Evolutionary conservation across 192 early-diverging fungal species (phyloP).

Genomic region (Geranomyces variabilis): DNA sequence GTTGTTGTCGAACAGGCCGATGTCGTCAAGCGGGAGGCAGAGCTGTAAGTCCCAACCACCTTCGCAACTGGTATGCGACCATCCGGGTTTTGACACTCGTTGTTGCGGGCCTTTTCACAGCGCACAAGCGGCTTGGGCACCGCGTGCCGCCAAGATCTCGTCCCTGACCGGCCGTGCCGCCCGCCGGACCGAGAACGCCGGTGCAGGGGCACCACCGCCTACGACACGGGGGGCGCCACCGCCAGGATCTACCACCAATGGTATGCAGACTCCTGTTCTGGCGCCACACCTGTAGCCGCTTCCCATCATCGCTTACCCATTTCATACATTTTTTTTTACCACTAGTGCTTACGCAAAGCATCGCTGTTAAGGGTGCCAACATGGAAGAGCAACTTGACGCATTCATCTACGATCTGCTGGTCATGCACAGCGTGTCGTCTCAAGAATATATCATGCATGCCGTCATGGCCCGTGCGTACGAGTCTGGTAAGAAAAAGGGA

Average conservation of each 20-base stretch:
- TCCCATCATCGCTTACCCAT: too few species aligned
- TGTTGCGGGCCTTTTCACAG: neutral
- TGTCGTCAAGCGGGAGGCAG: constrained; percentile 8
- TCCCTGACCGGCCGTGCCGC: neutral
- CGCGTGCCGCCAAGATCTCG: neutral
- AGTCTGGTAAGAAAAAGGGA: constrained; percentile 16
- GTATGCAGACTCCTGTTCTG: too few species aligned
- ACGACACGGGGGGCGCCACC: too few species aligned
- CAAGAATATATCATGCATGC: constrained; percentile 15
- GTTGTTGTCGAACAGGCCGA: constrained; percentile 23
- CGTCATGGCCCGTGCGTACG: constrained; percentile 7
- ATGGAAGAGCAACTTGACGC: constrained; percentile 18
- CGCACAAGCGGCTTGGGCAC: neutral
- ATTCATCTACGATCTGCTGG: constrained; percentile 19
- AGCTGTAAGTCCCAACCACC: neutral
- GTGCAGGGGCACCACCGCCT: neutral
- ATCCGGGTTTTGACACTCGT: too few species aligned
- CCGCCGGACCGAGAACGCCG: neutral
- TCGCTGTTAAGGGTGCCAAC: constrained; percentile 11
- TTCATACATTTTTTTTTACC: neutral
- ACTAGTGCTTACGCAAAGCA: neutral
- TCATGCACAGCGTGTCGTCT: constrained; percentile 12
- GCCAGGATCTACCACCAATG: neutral
- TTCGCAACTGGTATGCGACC: too few species aligned
- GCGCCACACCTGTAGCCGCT: too few species aligned